These are phyloP conservation scores for Pythium oligandrum DNA, from an alignment of 352 stramenopile genomes.

Conservation along the genomic window DNA sequence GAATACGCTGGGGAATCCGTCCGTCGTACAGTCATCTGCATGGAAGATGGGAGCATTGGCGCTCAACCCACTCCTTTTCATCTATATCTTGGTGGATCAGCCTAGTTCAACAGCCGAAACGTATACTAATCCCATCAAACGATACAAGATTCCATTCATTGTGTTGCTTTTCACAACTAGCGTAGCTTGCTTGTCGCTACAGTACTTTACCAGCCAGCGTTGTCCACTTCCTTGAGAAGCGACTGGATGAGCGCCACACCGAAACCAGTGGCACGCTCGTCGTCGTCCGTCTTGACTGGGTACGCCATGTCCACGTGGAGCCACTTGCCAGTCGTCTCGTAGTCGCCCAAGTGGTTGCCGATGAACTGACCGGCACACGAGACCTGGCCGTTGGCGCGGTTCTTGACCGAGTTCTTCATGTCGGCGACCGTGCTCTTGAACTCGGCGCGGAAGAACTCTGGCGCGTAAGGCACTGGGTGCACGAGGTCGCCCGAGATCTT, in stretches of 20 bases:
- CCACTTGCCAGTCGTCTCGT: slow-evolving; percentile 84
- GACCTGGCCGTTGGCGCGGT: slow-evolving; percentile 88
- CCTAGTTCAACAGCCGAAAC: background rate
- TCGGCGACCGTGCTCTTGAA: slow-evolving; percentile 92
- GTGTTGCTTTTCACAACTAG: background rate
- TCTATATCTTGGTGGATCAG: background rate
- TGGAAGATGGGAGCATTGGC: no score
- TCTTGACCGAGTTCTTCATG: slow-evolving; percentile 97
- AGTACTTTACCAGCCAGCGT: slow-evolving; percentile 34
- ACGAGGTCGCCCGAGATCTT: slow-evolving; percentile 89
- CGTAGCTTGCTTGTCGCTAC: background rate
- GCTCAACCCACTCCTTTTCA: no score
- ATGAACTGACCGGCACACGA: slow-evolving; percentile 96
- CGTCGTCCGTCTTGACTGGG: slow-evolving; percentile 68
- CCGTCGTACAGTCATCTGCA: no score
- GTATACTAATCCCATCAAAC: background rate
- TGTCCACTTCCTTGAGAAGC: slow-evolving; percentile 52
- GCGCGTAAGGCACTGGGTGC: slow-evolving; percentile 91
- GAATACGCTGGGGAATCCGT: no score
- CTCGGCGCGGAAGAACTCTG: slow-evolving; percentile 90
- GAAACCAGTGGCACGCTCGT: slow-evolving; percentile 89
- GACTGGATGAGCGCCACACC: slow-evolving; percentile 89
- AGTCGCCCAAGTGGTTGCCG: slow-evolving; percentile 88
- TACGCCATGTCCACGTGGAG: slow-evolving; percentile 96
- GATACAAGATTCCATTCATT: background rate